Evolutionary conservation across 2,329 filamentous ascomycete species (phyloP), one percentile per base, ranked within the genome.

Genomic region (Cladosporium phlei): DNA sequence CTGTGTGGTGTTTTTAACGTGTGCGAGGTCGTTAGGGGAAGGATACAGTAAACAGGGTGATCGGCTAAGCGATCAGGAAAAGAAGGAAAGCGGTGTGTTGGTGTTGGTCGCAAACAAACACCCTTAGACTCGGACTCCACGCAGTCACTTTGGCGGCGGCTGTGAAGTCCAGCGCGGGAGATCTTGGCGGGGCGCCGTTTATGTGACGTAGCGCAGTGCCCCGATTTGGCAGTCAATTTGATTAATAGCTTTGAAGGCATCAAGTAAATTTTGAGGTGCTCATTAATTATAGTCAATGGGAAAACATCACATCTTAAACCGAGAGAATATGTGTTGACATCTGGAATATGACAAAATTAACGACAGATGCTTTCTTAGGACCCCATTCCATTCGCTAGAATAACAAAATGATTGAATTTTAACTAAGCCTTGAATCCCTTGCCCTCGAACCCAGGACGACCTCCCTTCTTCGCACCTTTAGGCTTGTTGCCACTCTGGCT

Each of bases 401-500:
- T 12, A 27, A 35, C 20, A 37, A 30, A 2, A 27, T 33, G n/a
- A n/a, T n/a, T n/a, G n/a, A n/a, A n/a, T n/a, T n/a, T n/a, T n/a
- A n/a, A n/a, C n/a, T 53, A 58, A 30, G 59, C 62, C 77, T 75
- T 78, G 62, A 91, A 84, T 12, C 37, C 37, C 51, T 85, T 84
- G 4, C 83, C 83, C 63, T 80, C 78, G 59, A 80, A 80, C 1
- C 78, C 77, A 2, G 77, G 74, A 55, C 77, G 67, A 46, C 68
- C 68, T 19, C 53, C 49, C 47, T 89, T 90, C 54, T 86, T 85
- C 39, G 93, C 88, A 56, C 78, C 78, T n/a, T n/a, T n/a, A 54
- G 86, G 76, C 69, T 86, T 85, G 11, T 47, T 48, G 16, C 48
- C 52, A 16, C 45, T 50, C 28, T 37, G 39, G 59, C 91, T 71